Evolutionary conservation across 1,284 basidiomycete species (phyloP), one percentile per base, ranked within the genome.

Genomic region (Violaceomyces palustris): DNA sequence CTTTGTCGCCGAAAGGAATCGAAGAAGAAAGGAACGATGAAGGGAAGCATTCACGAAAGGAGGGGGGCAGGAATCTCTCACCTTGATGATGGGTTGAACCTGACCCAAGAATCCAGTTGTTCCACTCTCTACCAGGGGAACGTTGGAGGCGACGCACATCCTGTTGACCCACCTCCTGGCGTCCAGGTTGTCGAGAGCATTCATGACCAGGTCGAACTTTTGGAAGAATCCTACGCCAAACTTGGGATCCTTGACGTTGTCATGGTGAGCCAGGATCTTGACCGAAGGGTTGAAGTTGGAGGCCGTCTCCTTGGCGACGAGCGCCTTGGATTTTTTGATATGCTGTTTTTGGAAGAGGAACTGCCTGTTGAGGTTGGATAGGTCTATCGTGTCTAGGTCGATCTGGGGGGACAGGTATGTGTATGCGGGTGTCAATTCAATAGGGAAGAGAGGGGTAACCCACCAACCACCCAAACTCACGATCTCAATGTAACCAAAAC

Each of bases 291-390:
- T 97, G 78, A 99, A 98, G 15, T 84, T 80, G 11, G 81, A 79
- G 0, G 91, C 94, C 0, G 89, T 88, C 57, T 85, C 84, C 1
- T 88, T 86, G 1, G 94, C 94, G 9, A 96, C 89, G 73, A 93
- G 72, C 6, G 92, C 86, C 77, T 98, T 99, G 63, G 90, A 86
- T 71, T 96, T 87, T 69, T 94, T 93, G 50, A 99, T 88, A 71
- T 97, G 92, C 65, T 92, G 92, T 76, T 97, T 97, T 56, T 84
- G 83, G 77, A 99, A 99, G 28, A 99, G 78, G 75, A 99, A 99
- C 71, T 98, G 94, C 18, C 94, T 82, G 73, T 99, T 99, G 40
- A 98, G 79, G 74, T 98, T 99, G 40, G 91, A 96, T 24, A 98
- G 80, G 79, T 99, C 94, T 75, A 98, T 98, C 6, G 93, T 98